Evolutionary conservation across 805 yeast genomes (phyloP), one percentile per base, ranked within the genome.

Genomic region (Zygoascus bituminiphila): DNA sequence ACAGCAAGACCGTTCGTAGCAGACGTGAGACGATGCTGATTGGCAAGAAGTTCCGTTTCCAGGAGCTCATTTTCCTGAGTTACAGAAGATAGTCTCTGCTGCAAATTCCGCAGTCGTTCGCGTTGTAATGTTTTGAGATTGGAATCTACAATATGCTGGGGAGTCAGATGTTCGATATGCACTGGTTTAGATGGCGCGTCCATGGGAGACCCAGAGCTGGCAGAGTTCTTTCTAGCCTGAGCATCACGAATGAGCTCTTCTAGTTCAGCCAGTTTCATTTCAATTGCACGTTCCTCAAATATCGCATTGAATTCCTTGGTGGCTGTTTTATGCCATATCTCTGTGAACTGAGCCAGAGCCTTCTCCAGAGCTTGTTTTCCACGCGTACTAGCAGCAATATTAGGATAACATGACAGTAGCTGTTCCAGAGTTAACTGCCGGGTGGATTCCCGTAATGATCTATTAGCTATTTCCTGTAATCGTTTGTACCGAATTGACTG

Each of bases 371-470:
- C 60, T 21, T 65, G 65, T 2, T 65, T 61, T 2, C 81, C 82
- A 21, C 68, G 71, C n/a, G 64, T 67, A 14, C 72, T 62, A n/a
- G 58, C 48, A 2, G 81, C 70, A 39, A 78, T 69, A 5, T 65
- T 62, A 1, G 85, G 85, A 57, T 76, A 81, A 57, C 84, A 79
- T 19, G 72, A 58, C 45, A 68, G 63, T 21, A 80, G 60, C 51
- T 76, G 76, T 12, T 79, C 82, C 48, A 70, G 63, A 21, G 73
- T 69, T 36, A 78, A 65, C 38, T 78, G 68, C 53, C 71, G 73
- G 35, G 78, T 70, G 2, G 79, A 71, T 55, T 76, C 79, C 23
- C 74, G 74, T 23, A 81, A 65, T 0, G 85, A 83, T 49, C 76
- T 71, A 23, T 69, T 65, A 46, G 77, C 71, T 5, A 79, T 78